Evolutionary conservation across 345 rosid genomes (phyloP).

Genomic region (Cardamine resedifolia): DNA sequence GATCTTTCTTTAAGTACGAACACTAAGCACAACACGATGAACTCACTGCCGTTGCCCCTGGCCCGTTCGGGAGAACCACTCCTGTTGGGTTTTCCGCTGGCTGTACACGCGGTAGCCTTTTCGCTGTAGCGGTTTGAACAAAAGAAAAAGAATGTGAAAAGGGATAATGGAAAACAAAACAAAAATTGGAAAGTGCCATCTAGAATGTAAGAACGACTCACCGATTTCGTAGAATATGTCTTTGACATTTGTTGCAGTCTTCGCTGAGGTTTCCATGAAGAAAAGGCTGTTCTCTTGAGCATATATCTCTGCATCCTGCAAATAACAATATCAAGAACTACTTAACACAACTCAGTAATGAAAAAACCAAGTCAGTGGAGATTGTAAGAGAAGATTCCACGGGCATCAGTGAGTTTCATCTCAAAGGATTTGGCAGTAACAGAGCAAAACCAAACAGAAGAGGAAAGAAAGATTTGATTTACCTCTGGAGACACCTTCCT

Average conservation of each 20-base stretch:
- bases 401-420: neutral
- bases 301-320: conserved; percentile 70
- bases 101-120: conserved; percentile 63
- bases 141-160: neutral
- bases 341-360: neutral
- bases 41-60: conserved; percentile 39
- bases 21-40: conserved; percentile 54
- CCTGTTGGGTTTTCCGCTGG: conserved; percentile 57
- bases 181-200: neutral
- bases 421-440: neutral
- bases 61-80: conserved; percentile 49
- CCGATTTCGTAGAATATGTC: conserved; percentile 83
- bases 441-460: conserved; percentile 1
- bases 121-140: conserved; percentile 41
- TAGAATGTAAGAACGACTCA: conserved; percentile 34
- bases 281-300: conserved; percentile 79
- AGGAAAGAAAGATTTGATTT: conserved; percentile 22
- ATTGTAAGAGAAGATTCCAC: neutral
- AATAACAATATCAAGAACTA: conserved; percentile 15
- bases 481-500: conserved; percentile 61
- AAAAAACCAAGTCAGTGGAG: neutral
- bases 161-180: neutral
- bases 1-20: neutral
- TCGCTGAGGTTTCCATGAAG: conserved; percentile 89
- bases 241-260: conserved; percentile 71